Conservation (phyloP, 2,329 filamentous ascomycete genomes). For the Allantophomopsis lycopodina region DNA sequence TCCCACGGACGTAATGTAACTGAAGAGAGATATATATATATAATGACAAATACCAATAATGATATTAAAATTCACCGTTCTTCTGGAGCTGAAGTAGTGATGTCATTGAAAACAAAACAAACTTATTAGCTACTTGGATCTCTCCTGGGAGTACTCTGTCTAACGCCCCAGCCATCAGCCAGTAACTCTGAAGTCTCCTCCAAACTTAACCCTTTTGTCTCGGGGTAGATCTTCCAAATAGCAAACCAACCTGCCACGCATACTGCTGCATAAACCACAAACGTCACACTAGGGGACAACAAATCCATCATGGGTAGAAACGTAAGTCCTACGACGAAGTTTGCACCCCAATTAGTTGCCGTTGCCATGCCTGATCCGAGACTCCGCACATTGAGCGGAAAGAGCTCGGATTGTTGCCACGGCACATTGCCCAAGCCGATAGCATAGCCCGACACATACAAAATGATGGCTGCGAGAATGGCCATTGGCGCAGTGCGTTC, state of each 20-base stretch:
- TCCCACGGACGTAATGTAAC: no score
- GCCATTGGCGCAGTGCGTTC: slow-evolving; percentile 28
- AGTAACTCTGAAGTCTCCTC: slow-evolving; percentile 68
- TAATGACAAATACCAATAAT: no score
- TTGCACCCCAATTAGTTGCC: slow-evolving; percentile 76
- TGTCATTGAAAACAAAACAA: not conserved
- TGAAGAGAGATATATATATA: no score
- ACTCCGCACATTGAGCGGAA: slow-evolving; percentile 62
- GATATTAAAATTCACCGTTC: no score
- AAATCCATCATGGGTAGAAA: slow-evolving; percentile 80
- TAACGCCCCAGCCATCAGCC: slow-evolving; percentile 60
- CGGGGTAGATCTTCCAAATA: slow-evolving; percentile 69
- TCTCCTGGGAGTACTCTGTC: slow-evolving; percentile 22
- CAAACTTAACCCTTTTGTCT: slow-evolving; percentile 68
- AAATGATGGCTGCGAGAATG: slow-evolving; percentile 62
- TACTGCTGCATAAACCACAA: slow-evolving; percentile 63
- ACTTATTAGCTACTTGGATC: not conserved
- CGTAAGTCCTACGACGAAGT: slow-evolving; percentile 74
- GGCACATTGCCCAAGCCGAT: slow-evolving; percentile 83
- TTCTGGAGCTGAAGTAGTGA: not conserved
- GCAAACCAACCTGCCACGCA: slow-evolving; percentile 54
- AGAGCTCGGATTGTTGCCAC: slow-evolving; percentile 93
- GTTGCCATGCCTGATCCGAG: slow-evolving; percentile 62
- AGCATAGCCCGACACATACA: slow-evolving; percentile 79
- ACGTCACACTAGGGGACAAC: slow-evolving; percentile 62